These are phyloP conservation scores for Hanseniaspora taiwanica DNA, from an alignment of 805 yeast genomes.

Conservation along the genomic window DNA sequence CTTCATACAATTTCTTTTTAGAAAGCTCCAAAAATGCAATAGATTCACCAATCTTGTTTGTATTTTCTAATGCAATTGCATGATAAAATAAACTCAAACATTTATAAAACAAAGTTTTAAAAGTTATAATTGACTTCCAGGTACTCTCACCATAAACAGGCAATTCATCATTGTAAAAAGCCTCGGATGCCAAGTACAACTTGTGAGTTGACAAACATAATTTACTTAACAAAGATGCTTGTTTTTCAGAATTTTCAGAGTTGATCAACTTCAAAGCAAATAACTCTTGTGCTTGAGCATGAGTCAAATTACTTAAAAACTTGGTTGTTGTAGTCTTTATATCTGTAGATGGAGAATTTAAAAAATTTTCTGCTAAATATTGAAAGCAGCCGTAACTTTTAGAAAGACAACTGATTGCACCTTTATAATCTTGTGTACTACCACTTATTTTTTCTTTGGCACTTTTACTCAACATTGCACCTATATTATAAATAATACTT, in stretches of 20 bases:
- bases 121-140: conserved; percentile 40
- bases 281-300: conserved; percentile 84
- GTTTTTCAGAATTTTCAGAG: conserved; percentile 33
- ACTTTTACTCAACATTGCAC: conserved; percentile 41
- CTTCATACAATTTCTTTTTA: conserved; percentile 19
- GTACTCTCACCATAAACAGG: conserved; percentile 27
- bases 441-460: conserved; percentile 28
- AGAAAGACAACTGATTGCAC: conserved; percentile 48
- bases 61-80: conserved; percentile 38
- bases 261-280: conserved; percentile 49
- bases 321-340: conserved; percentile 53
- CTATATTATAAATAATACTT: conserved; percentile 66
- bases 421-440: conserved; percentile 33
- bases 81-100: conserved; percentile 51
- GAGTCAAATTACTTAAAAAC: conserved; percentile 49
- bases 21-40: conserved; percentile 52
- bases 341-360: conserved; percentile 81
- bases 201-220: conserved; percentile 50
- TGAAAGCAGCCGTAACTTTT: conserved; percentile 68
- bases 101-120: conserved; percentile 42
- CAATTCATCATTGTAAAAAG: conserved; percentile 26
- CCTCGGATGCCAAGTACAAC: conserved; percentile 40
- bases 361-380: conserved; percentile 63
- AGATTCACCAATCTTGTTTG: conserved; percentile 60
- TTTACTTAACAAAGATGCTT: conserved; percentile 62